Evolutionary conservation across 768 basidiomycete genomes (phyloP), one percentile per base, ranked within the genome.

Genomic region (Podaxis mareebaensis): DNA sequence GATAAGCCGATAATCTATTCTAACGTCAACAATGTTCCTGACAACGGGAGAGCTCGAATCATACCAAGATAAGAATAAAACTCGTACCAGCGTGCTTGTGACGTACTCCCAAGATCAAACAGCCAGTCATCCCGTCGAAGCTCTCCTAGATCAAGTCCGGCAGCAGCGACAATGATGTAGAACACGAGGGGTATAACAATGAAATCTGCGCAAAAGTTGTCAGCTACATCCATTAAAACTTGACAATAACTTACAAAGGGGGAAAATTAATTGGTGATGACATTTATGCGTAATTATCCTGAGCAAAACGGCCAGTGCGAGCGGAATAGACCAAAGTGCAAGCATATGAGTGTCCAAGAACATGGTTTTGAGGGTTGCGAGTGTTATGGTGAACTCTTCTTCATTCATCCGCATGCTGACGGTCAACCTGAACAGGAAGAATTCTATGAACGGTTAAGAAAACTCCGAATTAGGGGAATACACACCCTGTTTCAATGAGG

Each of bases 251-350:
- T 69, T 62, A 93, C 92, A 95, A 36, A 86, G 76, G 2, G 97
- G 96, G 72, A 99, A 96, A 70, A 99, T 83, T 20, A 98, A 82
- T 66, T 98, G 95, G 75, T 98, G 94, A 44, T 90, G 85, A 75
- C 79, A 93, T 64, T 81, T 83, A 58, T 86, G 81, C 2, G 94
- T 98, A 74, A 97, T 89, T 3, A 93, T 60, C 56, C 96, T 81
- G 57, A 99, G 76, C 2, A 93, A 65, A 22, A 92, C 76, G 0
- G 96, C 96, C 28, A 99, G 79, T 2, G 74, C 76, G 33, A 97
- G 78, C 0, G 96, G 93, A 1, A 93, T 79, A 0, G 85, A 74
- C 96, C 96, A 99, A 2, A 96, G 79, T 0, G 78, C 71, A 13
- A 96, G 79, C 39, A 87, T 87, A 64, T 88, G 85, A 0, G 70